Evolutionary conservation across 2,329 filamentous ascomycete genomes (phyloP).

Genomic region (Fusarium camptoceras): DNA sequence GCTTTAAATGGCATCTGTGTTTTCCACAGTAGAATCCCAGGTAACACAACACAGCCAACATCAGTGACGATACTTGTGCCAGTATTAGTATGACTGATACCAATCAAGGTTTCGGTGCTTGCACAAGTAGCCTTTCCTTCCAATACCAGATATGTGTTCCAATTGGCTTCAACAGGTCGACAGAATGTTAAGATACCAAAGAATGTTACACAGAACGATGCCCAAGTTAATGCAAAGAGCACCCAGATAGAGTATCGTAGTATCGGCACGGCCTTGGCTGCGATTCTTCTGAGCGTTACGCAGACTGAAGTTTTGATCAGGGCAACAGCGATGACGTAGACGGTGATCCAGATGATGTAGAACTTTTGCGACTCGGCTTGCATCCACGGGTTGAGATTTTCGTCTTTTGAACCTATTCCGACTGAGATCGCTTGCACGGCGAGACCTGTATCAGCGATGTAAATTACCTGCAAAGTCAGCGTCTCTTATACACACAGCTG

Average conservation of each 20-base stretch:
- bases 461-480: not conserved
- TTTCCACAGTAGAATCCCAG: conserved; percentile 6
- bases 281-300: conserved; percentile 6
- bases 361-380: conserved; percentile 8
- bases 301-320: conserved; percentile 9
- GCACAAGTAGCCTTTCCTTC: conserved; percentile 1
- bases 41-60: not conserved
- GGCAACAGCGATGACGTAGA: conserved; percentile 11
- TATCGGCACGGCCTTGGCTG: not conserved
- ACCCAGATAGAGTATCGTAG: conserved; percentile 3
- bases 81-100: conserved; percentile 13
- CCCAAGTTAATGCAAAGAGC: conserved; percentile 4
- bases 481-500: accelerated
- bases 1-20: conserved; percentile 5
- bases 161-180: not conserved
- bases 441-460: not conserved
- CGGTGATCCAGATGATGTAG: conserved; percentile 8
- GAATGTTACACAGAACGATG: conserved; percentile 8
- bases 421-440: not conserved
- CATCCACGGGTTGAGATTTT: not conserved
- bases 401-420: not conserved
- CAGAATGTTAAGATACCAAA: conserved; percentile 8
- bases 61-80: conserved; percentile 12
- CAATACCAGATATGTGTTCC: not conserved
- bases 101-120: not conserved